phyloP scores from a whole-genome alignment of 1,284 basidiomycete genomes.

The Cryptococcus neoformans region DNA sequence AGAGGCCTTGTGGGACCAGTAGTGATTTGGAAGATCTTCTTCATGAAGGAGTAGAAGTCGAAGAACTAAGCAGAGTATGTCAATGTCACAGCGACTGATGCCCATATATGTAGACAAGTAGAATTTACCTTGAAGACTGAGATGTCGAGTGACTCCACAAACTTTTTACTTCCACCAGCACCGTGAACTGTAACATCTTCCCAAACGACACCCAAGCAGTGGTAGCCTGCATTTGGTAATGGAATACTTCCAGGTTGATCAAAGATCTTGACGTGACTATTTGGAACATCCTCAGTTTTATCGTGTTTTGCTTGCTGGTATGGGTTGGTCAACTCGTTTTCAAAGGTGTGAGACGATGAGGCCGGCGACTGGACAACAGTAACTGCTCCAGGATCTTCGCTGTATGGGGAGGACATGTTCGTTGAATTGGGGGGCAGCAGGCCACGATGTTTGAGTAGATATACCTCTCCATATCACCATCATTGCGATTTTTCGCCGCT shows the following conservation, averaged over 20 bases:
- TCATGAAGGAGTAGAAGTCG: neutral
- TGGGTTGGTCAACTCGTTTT: too few relatives aligned
- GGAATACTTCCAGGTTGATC: neutral
- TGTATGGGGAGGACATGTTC: too few relatives aligned
- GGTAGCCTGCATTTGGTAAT: neutral
- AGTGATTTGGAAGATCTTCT: neutral
- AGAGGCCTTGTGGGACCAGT: neutral
- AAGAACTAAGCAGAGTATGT: neutral
- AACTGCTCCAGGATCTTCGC: too few relatives aligned
- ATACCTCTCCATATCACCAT: too few relatives aligned
- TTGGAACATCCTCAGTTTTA: too few relatives aligned
- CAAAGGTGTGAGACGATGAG: too few relatives aligned
- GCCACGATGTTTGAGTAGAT: too few relatives aligned
- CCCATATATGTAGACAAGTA: neutral
- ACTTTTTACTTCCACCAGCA: neutral
- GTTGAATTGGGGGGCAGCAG: too few relatives aligned
- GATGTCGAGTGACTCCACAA: neutral
- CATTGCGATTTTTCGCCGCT: too few relatives aligned
- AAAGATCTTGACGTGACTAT: neutral
- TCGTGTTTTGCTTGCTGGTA: too few relatives aligned
- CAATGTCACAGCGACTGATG: neutral
- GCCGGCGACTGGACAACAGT: too few relatives aligned
- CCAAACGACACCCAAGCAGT: neutral
- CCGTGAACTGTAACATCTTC: neutral
- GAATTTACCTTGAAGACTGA: neutral